Evolutionary conservation across 148 eudicot species (phyloP).

Genomic region (Gaultheria prostrata): DNA sequence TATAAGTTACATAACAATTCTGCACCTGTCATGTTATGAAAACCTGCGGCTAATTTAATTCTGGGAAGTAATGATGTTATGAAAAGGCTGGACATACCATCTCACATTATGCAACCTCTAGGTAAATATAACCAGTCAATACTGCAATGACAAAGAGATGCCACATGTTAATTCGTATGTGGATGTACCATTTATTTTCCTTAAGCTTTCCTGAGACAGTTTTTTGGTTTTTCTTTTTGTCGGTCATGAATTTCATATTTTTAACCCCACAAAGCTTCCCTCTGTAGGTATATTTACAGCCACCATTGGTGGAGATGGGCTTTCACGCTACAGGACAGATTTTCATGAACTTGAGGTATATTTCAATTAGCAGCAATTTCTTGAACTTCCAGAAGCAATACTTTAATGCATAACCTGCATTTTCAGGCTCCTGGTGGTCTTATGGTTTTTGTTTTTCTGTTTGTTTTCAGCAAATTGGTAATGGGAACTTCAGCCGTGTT

Average conservation of each 20-base stretch:
- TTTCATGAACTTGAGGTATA: constrained; percentile 87
- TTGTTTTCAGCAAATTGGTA: constrained; percentile 74
- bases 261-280: constrained; percentile 2
- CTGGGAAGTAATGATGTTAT: background rate
- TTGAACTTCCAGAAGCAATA: background rate
- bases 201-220: background rate
- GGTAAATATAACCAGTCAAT: background rate
- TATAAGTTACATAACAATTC: background rate
- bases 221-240: background rate
- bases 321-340: constrained; percentile 74
- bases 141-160: background rate
- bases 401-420: background rate
- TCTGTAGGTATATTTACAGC: constrained; percentile 50
- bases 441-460: constrained; percentile 13
- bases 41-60: background rate
- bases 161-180: too few relatives aligned
- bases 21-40: background rate
- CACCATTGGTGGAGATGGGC: constrained; percentile 51
- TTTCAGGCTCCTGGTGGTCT: background rate
- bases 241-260: background rate
- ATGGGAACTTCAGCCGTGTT: constrained; percentile 82
- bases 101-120: background rate
- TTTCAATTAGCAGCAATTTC: background rate
- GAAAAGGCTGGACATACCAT: background rate
- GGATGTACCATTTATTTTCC: background rate